Conservation (phyloP, 148 eudicot species). For the Linanthus parryae region DNA sequence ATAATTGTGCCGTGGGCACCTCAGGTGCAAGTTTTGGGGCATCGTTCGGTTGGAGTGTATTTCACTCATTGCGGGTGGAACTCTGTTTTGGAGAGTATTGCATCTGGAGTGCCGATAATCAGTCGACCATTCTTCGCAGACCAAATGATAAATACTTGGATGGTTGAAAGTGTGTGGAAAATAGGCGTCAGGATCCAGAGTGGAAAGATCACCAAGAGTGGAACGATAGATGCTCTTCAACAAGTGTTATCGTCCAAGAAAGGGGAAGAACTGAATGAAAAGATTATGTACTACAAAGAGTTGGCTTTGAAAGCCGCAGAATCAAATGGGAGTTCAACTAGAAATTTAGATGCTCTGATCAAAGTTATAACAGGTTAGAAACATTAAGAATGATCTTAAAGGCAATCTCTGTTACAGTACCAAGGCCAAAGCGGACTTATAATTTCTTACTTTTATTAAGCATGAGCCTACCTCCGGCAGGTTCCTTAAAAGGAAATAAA, state of each 20-base stretch:
- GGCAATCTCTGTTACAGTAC: no score
- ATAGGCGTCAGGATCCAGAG: constrained; percentile 40
- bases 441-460: no score
- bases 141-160: constrained; percentile 36
- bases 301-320: constrained; percentile 4
- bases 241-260: constrained; percentile 20
- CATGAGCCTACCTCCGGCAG: no score
- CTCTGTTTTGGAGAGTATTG: constrained; percentile 56
- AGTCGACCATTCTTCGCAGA: constrained; percentile 62
- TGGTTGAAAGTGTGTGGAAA: constrained; percentile 34
- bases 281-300: no score
- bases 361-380: neutral
- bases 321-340: neutral
- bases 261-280: constrained; percentile 27
- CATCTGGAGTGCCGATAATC: constrained; percentile 50
- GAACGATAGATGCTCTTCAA: constrained; percentile 19
- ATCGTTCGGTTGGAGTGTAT: constrained; percentile 34
- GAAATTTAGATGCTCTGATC: neutral
- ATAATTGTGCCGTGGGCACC: constrained; percentile 73
- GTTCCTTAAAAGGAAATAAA: no score
- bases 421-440: no score
- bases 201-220: constrained; percentile 23
- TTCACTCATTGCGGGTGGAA: constrained; percentile 79
- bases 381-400: no score
- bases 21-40: constrained; percentile 37